phyloP scores from a whole-genome alignment of 352 stramenopile genomes.

The Globisporangium carolinianum region DNA sequence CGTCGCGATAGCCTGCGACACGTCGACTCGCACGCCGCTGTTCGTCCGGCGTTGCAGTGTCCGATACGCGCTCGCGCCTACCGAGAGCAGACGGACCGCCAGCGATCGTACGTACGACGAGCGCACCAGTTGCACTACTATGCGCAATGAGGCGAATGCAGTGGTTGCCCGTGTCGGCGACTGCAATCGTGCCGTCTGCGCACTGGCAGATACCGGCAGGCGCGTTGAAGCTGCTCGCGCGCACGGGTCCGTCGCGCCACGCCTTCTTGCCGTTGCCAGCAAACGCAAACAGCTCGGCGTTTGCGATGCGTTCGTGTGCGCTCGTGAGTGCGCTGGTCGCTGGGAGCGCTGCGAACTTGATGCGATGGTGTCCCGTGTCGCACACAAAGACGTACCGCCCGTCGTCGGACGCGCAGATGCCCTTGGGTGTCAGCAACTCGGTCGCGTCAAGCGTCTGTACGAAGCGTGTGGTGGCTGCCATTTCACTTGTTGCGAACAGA shows the following conservation, averaged over 20 bases:
- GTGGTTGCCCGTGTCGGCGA: constrained; percentile 48
- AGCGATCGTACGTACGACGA: constrained; percentile 32
- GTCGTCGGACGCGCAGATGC: constrained; percentile 31
- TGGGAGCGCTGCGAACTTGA: constrained; percentile 38
- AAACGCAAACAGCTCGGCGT: constrained; percentile 36
- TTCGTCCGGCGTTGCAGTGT: constrained; percentile 4
- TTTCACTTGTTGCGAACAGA: neutral
- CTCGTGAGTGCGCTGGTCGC: constrained; percentile 16
- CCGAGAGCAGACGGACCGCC: constrained; percentile 11
- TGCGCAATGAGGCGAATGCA: constrained; percentile 39
- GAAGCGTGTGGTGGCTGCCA: neutral
- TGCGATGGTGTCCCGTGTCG: constrained; percentile 43
- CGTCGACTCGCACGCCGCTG: constrained; percentile 9
- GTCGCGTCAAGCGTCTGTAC: constrained; percentile 24
- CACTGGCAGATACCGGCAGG: constrained; percentile 31
- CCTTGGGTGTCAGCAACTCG: constrained; percentile 37
- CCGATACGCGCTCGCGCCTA: constrained; percentile 2
- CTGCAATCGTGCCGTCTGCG: constrained; percentile 27
- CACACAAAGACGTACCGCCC: constrained; percentile 42
- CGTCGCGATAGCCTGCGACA: constrained; percentile 23
- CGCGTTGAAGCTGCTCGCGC: constrained; percentile 32
- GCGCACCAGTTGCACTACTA: constrained; percentile 12
- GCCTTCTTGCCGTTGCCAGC: constrained; percentile 36
- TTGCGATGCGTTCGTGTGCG: constrained; percentile 6
- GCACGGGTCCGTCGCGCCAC: constrained; percentile 31